Evolutionary conservation across 352 stramenopile species (phyloP).

Genomic region (Globisporangium viniferum): DNA sequence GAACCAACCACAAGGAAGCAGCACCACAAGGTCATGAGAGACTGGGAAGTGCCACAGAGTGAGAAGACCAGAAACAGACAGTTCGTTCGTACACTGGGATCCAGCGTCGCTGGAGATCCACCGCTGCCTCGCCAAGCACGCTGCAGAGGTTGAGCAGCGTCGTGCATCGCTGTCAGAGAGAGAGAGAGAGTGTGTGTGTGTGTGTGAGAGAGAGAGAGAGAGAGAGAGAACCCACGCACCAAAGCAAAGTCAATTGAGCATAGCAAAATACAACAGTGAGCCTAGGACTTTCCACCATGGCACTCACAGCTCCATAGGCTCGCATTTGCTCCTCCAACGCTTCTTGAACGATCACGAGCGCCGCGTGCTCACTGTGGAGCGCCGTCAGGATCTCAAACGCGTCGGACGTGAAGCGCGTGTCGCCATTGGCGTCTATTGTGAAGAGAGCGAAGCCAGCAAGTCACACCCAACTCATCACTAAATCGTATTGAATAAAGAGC

Average conservation of each 20-base stretch:
- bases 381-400: constrained; percentile 10
- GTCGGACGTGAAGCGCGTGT: constrained; percentile 17
- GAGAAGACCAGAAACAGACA: too few species aligned
- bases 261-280: too few species aligned
- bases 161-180: constrained; percentile 8
- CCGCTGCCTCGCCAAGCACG: constrained; percentile 8
- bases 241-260: too few species aligned
- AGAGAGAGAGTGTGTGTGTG: too few species aligned
- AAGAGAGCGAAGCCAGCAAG: not conserved
- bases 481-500: not conserved
- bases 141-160: constrained; percentile 15
- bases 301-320: not conserved
- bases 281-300: too few species aligned
- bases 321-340: constrained; percentile 8
- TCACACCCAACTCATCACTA: not conserved
- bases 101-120: constrained; percentile 13
- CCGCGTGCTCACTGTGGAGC: constrained; percentile 15
- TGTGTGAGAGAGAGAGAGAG: not conserved
- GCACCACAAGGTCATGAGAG: not conserved
- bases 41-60: not conserved
- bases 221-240: not conserved
- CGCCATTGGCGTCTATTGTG: constrained; percentile 8
- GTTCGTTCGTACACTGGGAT: constrained; percentile 5
- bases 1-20: not conserved
- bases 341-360: constrained; percentile 13